Evolutionary conservation across 495 filamentous ascomycete genomes (phyloP), one percentile per base, ranked within the genome.

Genomic region (Tuber melanosporum): DNA sequence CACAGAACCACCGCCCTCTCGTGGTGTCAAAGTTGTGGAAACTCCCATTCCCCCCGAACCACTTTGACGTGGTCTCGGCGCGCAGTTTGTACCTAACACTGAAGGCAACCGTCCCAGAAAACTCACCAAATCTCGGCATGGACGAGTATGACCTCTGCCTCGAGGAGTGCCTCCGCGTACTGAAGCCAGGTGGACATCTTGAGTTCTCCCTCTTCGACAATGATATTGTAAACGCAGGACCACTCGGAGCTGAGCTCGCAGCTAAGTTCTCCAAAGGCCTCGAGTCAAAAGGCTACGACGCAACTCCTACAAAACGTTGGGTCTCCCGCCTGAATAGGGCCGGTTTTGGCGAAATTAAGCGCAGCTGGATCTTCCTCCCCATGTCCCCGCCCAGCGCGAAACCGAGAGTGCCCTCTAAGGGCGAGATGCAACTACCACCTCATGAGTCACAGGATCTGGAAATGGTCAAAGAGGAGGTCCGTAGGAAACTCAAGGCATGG

Each of bases 111-210:
- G 86, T 84, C 84, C 87, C 22, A 74, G 78, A 14, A 84, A 85
- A 39, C 71, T 74, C 73, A 70, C 72, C 44, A 32, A 73, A 77
- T 9, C 75, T 74, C 71, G 73, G 39, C 4, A 73, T 73, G 46
- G 94, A 99, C 80, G 95, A 98, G 83, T 98, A 95, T 86, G 92
- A 96, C 80, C 88, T 91, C 66, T 94, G 92, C 79, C 88, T 98
- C 2, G 85, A 86, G 46, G 95, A 99, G 85, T 96, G 93, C 84
- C 89, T 92, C 83, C 94, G 95, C 74, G 91, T 93, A 75, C 90
- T 99, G 81, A 95, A 95, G 85, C 95, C 94, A 0, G 95, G 94
- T 72, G 95, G 95, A 20, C 93, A 93, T 84, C 86, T 99, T 77
- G 95, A 99, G 82, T 99, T 93, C 87, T 89, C 89, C 74, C 85